Evolutionary conservation across 441 rosid genomes (phyloP).

Genomic region (Gossypium schwendimanii): DNA sequence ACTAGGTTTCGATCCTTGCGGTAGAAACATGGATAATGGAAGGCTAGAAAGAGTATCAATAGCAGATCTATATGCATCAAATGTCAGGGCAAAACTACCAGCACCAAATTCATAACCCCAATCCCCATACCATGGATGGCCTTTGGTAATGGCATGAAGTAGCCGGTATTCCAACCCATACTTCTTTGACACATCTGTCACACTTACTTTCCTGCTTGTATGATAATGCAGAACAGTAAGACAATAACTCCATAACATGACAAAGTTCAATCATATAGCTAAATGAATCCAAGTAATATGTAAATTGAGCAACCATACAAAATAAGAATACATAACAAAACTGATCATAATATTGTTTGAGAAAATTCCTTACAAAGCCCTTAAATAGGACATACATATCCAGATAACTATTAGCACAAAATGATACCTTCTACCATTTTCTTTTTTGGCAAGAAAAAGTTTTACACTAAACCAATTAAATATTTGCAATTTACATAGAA

Average conservation of each 20-base stretch:
- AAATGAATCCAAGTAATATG: neutral
- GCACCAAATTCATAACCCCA: conserved; percentile 75
- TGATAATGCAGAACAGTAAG: neutral
- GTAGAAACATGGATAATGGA: conserved; percentile 32
- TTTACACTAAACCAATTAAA: neutral
- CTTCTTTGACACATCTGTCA: conserved; percentile 69
- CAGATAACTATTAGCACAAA: neutral
- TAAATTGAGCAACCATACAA: neutral
- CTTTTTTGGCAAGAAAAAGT: neutral
- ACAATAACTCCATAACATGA: conserved; percentile 6
- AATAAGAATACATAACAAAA: neutral
- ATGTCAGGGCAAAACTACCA: conserved; percentile 53
- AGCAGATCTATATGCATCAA: conserved; percentile 42
- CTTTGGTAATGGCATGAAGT: conserved; percentile 52
- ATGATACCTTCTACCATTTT: neutral
- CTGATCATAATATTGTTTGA: neutral
- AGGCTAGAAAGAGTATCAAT: conserved; percentile 41
- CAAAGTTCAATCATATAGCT: neutral
- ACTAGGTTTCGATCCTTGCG: conserved; percentile 29
- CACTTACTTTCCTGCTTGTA: conserved; percentile 52
- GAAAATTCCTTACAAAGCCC: neutral
- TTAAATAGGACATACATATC: neutral
- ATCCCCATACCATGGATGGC: conserved; percentile 65
- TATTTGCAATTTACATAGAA: neutral
- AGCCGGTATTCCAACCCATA: conserved; percentile 56